Base-by-base conservation (phyloP, 352 stramenopile genomes). In the Blastocystis sp. region DNA sequence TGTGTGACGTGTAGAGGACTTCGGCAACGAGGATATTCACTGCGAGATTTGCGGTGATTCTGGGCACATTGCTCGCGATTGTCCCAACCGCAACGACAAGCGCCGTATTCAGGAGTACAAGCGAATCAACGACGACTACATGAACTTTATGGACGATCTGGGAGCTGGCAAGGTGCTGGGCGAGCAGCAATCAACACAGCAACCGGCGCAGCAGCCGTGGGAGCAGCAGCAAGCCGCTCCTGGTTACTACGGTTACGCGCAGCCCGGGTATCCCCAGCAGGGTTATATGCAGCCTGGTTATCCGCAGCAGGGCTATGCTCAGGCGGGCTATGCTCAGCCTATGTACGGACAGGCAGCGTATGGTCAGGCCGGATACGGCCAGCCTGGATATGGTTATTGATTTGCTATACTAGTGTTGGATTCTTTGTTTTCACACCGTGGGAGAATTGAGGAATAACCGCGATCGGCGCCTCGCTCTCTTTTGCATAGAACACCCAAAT, bases 11-110 rank as follows among this genome's bases (percentile, higher is more conserved):
- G 21, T 90, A 70, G 16, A 94, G 61, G 93, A 92, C 2, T 96
- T 96, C 91, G 94, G 93, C 82, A 85, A 93, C 50, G 93, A 94
- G 59, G 93, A 95, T 29, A 93, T 96, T 41, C 94, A 94, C 78
- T 96, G 94, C 82, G 93, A 94, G 50, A 96, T 96, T 65, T 96
- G 94, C 91, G 94, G 94, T 19, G 94, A 96, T 79, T 93, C 94
- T 33, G 95, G 93, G 80, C 94, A 96, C 90, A 94, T 94, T 24
- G 95, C 94, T 33, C 91, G 94, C 31, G 94, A 96, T 91, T 96
- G 94, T 93, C 95, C 93, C 51, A 93, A 95, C 59, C 95, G 94
- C 79, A 88, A 88, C 31, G 78, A 88, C n/a, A 74, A 74, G 29
- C 92, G 91, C 31, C 93, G 78, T 4, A 76, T 88, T 12, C 13